Evolutionary conservation across 371 early-diverging fungal species (phyloP), one percentile per base, ranked within the genome.

Genomic region (Coemansia sp.): DNA sequence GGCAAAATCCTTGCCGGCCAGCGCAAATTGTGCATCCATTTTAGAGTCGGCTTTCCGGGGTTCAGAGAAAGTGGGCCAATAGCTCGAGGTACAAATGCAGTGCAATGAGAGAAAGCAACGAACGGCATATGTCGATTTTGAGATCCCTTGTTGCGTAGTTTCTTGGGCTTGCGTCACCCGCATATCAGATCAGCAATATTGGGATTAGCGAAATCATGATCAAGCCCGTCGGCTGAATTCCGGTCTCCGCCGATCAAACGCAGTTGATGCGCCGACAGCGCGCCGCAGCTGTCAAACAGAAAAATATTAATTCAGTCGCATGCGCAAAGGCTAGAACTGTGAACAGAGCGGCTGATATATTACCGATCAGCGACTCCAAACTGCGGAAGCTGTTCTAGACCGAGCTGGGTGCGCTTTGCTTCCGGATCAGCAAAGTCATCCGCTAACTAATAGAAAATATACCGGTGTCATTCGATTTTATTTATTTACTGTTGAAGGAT

Each of bases 1-100:
- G 47, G 89, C 88, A 81, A 93, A 98, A 80, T 94, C 97, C 81
- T 94, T 93, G 62, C 97, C 97, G n/a, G 84, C 83, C 62, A 98
- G 89, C 62, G 94, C 97, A 69, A 98, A 86, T 51, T 95, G 88
- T 37, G 88, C 90, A 72, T 97, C 94, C 94, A 93, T 94, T 48
- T 48, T n/a, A 14, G 9, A 9, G 29, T 24, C n/a, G 14, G 9
- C 16, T 39, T 1, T 33, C 36, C 11, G 16, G 14, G 2, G 43
- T 29, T 10, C 3, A 24, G 38, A 53, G 5, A 24, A 53, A 38
- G 16, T 24, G 52, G 9, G n/a, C 16, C 16, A 10, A 36, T 38
- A 38, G 12, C 14, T 24, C 50, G 29, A 50, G 39, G 49, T n/a
- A n/a, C 49, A 39, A 60, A 50, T 57, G 57, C 57, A 57, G 57